Percentiles rank a stretch among this genome's conserved stretches.
These are phyloP conservation scores for Fomitopsis pulvina DNA, from an alignment of 768 basidiomycete species.

Conservation along the genomic window DNA sequence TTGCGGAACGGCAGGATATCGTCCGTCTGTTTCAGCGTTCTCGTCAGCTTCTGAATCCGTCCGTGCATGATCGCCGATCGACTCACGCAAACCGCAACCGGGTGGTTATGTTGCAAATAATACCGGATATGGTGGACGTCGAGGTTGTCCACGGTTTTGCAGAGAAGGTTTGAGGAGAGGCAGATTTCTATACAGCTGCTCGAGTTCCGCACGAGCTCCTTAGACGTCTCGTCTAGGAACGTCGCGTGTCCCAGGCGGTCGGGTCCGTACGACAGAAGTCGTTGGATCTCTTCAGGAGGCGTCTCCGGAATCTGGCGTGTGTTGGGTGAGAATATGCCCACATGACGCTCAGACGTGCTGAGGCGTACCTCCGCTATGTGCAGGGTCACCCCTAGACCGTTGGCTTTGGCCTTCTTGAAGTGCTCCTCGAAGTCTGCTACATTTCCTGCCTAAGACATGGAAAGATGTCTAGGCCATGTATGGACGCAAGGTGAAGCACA, in stretches of 20 bases:
- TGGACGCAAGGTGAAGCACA: background rate
- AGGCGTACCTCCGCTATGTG: slow-evolving; percentile 75
- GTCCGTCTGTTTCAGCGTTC: slow-evolving; percentile 53
- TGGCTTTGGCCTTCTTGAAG: slow-evolving; percentile 47
- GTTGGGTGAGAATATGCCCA: background rate
- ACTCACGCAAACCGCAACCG: slow-evolving; percentile 72
- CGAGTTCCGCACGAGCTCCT: slow-evolving; percentile 45
- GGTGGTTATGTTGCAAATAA: slow-evolving; percentile 58
- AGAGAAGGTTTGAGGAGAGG: slow-evolving; percentile 72
- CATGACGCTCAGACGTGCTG: background rate
- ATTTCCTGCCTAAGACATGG: slow-evolving; percentile 40
- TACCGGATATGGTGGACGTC: slow-evolving; percentile 69
- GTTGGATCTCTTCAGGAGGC: slow-evolving; percentile 49
- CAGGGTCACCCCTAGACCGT: slow-evolving; percentile 66
- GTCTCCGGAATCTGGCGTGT: slow-evolving; percentile 38
- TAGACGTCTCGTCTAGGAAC: slow-evolving; percentile 59
- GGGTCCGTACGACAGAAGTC: slow-evolving; percentile 55
- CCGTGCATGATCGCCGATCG: background rate
- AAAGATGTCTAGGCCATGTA: background rate
- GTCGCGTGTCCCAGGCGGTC: slow-evolving; percentile 78
- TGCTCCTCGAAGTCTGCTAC: slow-evolving; percentile 43
- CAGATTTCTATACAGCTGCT: slow-evolving; percentile 74
- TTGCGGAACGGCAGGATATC: slow-evolving; percentile 76
- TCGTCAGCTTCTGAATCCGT: background rate
- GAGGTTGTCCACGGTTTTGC: slow-evolving; percentile 59